Conservation (phyloP, 1,284 basidiomycete species). For the Irpex sp. region DNA sequence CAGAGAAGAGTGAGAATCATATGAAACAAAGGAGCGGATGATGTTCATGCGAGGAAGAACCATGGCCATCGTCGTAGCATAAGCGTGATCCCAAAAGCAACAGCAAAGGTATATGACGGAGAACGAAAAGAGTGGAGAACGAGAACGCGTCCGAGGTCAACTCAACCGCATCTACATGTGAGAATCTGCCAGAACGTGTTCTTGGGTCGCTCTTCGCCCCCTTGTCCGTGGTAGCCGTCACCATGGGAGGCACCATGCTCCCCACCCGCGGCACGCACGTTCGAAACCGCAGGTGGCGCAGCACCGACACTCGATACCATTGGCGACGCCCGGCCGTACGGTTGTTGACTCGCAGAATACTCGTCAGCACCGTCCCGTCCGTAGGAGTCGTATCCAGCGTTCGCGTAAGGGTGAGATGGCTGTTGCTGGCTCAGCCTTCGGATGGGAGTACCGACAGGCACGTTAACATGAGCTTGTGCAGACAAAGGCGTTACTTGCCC, state of each 20-base stretch:
- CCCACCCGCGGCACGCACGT: conserved; percentile 63
- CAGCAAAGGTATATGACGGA: conserved; percentile 12
- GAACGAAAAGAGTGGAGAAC: conserved; percentile 5
- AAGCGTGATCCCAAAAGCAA: conserved; percentile 14
- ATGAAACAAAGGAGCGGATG: conserved; percentile 7
- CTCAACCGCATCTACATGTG: conserved; percentile 71
- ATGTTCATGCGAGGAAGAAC: background rate
- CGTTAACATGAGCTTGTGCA: conserved; percentile 68
- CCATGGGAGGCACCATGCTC: conserved; percentile 62
- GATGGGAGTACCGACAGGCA: conserved; percentile 54
- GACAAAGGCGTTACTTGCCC: conserved; percentile 65
- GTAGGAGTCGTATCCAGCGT: conserved; percentile 49
- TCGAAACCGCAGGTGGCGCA: conserved; percentile 67
- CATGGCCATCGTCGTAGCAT: background rate
- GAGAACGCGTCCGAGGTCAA: background rate
- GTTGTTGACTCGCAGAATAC: conserved; percentile 41
- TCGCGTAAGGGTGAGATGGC: conserved; percentile 63
- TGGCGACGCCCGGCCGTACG: conserved; percentile 67
- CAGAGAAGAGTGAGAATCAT: background rate
- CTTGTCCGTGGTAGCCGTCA: conserved; percentile 55
- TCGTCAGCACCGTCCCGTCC: conserved; percentile 39
- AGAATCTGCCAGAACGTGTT: conserved; percentile 61
- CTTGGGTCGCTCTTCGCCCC: conserved; percentile 52
- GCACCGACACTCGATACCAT: conserved; percentile 68
- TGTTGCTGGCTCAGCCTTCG: conserved; percentile 39